phyloP scores from a whole-genome alignment of 306 rosid genomes.

The Gastrolobium villosum region DNA sequence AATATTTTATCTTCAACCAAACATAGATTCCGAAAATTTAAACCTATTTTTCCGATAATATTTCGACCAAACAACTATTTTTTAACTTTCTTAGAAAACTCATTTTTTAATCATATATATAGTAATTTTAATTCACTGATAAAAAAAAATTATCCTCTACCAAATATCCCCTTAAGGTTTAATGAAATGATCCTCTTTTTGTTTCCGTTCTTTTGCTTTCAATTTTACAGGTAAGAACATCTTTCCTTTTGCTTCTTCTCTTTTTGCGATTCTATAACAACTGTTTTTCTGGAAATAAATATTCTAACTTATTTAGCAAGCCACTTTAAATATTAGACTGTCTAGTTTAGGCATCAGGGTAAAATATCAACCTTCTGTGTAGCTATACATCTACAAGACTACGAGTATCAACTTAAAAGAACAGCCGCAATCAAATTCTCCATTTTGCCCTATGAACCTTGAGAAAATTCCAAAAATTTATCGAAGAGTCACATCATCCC shows the following conservation, averaged over 20 bases:
- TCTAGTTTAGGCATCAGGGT: neutral
- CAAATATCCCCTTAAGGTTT: too few species aligned
- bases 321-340: neutral
- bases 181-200: too few species aligned
- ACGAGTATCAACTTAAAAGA: neutral
- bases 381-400: neutral
- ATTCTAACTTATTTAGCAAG: neutral
- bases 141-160: too few species aligned
- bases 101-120: too few species aligned
- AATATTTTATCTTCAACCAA: too few species aligned
- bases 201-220: neutral
- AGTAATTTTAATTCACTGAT: too few species aligned
- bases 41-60: too few species aligned
- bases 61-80: too few species aligned
- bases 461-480: neutral
- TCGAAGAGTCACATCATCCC: constrained; percentile 7
- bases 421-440: neutral
- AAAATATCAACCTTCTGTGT: neutral
- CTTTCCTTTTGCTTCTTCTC: neutral
- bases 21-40: too few species aligned
- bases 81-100: too few species aligned
- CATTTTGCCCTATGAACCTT: neutral
- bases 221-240: neutral
- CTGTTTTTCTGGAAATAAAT: neutral
- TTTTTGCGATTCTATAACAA: neutral